Evolutionary conservation across 441 rosid species (phyloP), one percentile per base, ranked within the genome.

Genomic region (Theobroma grandiflorum): DNA sequence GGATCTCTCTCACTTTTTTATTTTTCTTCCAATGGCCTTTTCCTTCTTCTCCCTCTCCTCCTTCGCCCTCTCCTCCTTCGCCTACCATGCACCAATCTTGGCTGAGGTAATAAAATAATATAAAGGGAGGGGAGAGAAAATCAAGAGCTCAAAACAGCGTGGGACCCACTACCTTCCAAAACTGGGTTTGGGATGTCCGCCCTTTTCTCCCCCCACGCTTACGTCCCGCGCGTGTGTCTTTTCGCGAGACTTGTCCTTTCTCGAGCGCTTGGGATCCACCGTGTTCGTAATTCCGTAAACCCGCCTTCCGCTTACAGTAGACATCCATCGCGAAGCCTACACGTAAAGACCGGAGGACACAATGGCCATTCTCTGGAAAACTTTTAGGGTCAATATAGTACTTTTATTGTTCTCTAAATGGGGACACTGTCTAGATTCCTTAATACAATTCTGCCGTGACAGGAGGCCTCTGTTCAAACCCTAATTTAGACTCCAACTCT

Each of bases 101-200:
- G 0, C 31, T 26, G 31, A 26, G 31, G 31, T 26, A 26, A 26
- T 26, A 26, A 26, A 26, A 26, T 26, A 26, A 26, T 26, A 26
- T 26, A 26, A 26, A 26, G 8, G 8, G 59, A 58, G 20, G 6
- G 55, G 79, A 35, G 37, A 59, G 72, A 37, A 37, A 75, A 68
- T 53, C 63, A 38, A 15, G 58, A 22, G 40, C 38, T 15, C 57
- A 50, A 52, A 35, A 77, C 55, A 45, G 40, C 15, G 82, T 73
- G 86, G 88, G 80, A 59, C 69, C 86, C 88, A 49, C 58, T 4
- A 9, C 16, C 76, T 75, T n/a, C 72, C 8, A 45, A 57, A 75
- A 82, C 72, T 59, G 80, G 76, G 79, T 78, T 90, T 80, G 89
- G 82, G 81, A 82, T 80, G 80, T 83, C 91, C 85, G 89, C 88